Evolutionary conservation across 441 rosid species (phyloP).

Genomic region (Adansonia rubrostipa): DNA sequence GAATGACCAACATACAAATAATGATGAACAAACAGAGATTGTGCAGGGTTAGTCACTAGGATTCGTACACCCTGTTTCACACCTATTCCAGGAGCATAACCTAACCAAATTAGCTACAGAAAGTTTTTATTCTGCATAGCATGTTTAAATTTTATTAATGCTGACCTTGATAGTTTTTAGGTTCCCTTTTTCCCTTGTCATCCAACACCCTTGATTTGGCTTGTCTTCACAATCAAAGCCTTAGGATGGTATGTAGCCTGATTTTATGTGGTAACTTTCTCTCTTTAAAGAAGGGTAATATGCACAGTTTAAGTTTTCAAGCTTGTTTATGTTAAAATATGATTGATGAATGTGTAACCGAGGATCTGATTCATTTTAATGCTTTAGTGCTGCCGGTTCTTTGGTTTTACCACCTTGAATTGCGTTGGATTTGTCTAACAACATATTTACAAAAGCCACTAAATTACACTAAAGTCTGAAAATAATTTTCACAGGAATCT

Average conservation of each 20-base stretch:
- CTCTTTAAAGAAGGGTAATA: conserved; percentile 45
- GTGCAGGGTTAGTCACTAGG: conserved; percentile 52
- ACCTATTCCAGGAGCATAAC: conserved; percentile 40
- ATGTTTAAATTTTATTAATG: conserved; percentile 44
- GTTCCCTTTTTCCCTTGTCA: conserved; percentile 28
- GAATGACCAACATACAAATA: conserved; percentile 50
- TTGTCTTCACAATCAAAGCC: conserved; percentile 35
- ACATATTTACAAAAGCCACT: too few relatives aligned
- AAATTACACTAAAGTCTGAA: too few relatives aligned
- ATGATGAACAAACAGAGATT: conserved; percentile 52
- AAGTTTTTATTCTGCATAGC: conserved; percentile 45
- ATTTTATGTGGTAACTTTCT: conserved; percentile 39
- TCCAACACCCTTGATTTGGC: conserved; percentile 33
- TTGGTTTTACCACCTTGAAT: neutral
- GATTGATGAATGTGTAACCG: conserved; percentile 38
- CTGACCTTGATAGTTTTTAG: conserved; percentile 14
- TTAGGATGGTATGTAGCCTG: conserved; percentile 45
- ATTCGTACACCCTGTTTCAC: conserved; percentile 33
- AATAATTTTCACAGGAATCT: too few relatives aligned
- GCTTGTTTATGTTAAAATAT: conserved; percentile 34
- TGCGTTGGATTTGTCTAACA: neutral
- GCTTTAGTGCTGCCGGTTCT: neutral
- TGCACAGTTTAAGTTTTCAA: conserved; percentile 25
- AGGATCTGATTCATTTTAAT: neutral
- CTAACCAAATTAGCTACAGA: conserved; percentile 62